Evolutionary conservation across 306 rosid genomes (phyloP).

Genomic region (Rubus parviflorus): DNA sequence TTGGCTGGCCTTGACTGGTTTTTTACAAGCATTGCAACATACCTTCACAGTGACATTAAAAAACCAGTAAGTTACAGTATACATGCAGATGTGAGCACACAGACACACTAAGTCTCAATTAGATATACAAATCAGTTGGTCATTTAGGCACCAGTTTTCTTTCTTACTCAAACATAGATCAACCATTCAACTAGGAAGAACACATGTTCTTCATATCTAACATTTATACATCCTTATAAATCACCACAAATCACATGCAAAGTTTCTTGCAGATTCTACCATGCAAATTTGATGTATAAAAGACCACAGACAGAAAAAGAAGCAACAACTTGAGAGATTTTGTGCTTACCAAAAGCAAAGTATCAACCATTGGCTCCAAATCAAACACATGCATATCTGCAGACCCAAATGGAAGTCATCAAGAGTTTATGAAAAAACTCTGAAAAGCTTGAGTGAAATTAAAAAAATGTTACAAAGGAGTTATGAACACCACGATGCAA

Average conservation of each 20-base stretch:
- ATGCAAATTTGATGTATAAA: neutral
- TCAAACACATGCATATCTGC: slow-evolving; percentile 68
- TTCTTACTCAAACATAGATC: slow-evolving; percentile 9
- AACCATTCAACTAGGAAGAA: neutral
- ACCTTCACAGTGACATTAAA: slow-evolving; percentile 62
- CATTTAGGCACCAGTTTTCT: neutral
- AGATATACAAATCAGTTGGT: neutral
- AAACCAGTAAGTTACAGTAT: slow-evolving; percentile 29
- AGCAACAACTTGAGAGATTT: neutral
- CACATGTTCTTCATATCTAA: neutral
- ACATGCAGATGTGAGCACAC: slow-evolving; percentile 22
- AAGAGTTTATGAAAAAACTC: slow-evolving; percentile 6
- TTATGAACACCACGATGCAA: neutral
- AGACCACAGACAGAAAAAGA: slow-evolving; percentile 1
- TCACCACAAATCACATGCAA: neutral
- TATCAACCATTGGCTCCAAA: slow-evolving; percentile 68
- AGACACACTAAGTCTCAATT: neutral
- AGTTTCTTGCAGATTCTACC: neutral
- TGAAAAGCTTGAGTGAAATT: neutral
- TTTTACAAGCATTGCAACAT: slow-evolving; percentile 90
- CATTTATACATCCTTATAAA: neutral
- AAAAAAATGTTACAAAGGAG: slow-evolving; percentile 8
- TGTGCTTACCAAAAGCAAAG: slow-evolving; percentile 72
- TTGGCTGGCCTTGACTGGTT: slow-evolving; percentile 80
- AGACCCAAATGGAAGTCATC: slow-evolving; percentile 19